phyloP scores from a whole-genome alignment of 2,329 filamentous ascomycete genomes.

The Ascochyta lentis region DNA sequence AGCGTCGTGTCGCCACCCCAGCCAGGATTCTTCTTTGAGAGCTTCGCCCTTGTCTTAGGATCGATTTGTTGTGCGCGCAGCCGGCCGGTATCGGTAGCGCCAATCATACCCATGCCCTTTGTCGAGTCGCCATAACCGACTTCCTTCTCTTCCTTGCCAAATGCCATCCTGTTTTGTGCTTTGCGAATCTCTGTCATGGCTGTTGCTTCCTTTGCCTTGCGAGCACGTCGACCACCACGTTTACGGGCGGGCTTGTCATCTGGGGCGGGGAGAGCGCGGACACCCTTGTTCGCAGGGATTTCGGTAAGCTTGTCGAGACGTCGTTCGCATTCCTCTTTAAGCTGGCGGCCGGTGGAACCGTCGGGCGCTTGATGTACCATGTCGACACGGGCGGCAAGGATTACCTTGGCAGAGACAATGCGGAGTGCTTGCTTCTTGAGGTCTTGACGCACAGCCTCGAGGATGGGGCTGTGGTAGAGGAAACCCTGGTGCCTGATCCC shows the following conservation, averaged over 20 bases:
- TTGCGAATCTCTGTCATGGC: conserved; percentile 97
- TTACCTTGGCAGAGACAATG: conserved; percentile 90
- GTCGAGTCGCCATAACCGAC: conserved; percentile 90
- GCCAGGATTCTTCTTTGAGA: conserved; percentile 93
- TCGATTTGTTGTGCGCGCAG: conserved; percentile 90
- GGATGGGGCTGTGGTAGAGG: conserved; percentile 89
- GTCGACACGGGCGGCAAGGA: conserved; percentile 91
- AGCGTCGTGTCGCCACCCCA: conserved; percentile 77
- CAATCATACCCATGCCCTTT: conserved; percentile 93
- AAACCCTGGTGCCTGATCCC: conserved; percentile 91
- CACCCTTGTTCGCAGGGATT: conserved; percentile 86
- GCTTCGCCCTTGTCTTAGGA: conserved; percentile 88
- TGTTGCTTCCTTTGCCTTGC: conserved; percentile 95
- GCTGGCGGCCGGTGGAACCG: conserved; percentile 80
- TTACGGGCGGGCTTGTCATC: conserved; percentile 96
- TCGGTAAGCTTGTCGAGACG: conserved; percentile 92
- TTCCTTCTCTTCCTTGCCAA: conserved; percentile 94
- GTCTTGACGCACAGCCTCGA: conserved; percentile 82
- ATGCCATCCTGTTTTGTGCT: conserved; percentile 93
- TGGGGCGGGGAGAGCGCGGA: conserved; percentile 84
- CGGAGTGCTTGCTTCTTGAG: conserved; percentile 93
- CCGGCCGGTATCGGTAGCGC: conserved; percentile 83
- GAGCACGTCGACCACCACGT: conserved; percentile 84
- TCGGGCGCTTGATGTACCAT: conserved; percentile 81
- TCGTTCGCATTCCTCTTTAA: conserved; percentile 82